Evolutionary conservation across 768 basidiomycete species (phyloP), one percentile per base, ranked within the genome.

Genomic region (Symmetrospora coprosmae): DNA sequence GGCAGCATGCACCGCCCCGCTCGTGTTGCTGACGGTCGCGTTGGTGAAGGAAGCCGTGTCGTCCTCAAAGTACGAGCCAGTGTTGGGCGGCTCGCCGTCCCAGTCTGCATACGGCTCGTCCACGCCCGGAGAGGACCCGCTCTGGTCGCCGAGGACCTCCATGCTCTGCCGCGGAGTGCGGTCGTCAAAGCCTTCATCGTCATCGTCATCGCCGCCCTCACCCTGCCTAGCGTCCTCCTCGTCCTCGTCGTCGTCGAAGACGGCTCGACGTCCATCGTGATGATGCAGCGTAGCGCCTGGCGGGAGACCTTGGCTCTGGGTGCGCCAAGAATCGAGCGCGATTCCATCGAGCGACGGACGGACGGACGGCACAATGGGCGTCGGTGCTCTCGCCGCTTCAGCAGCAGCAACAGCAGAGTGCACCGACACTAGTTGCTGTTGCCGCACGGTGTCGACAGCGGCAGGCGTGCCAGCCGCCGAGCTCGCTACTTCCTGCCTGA

Each of bases 181-280:
- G 9, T 75, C 75, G 28, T 78, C 79, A 37, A 81, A 69, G 50
- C 72, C 75, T 45, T 76, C 72, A 55, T 73, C 73, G 64, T 80
- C 79, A 46, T 83, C 68, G 8, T 59, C 78, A 78, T 86, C 87
- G 31, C 80, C 74, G 60, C 85, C 85, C 70, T 84, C 83, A 52
- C 82, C 82, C 5, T n/a, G n/a, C n/a, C 77, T 78, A n/a, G 41
- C 50, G 17, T 79, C 80, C 19, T 77, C 79, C 45, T 73, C 77
- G 39, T 81, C 79, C 38, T 80, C 78, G 50, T 81, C 67, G 46
- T 21, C 43, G 43, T 25, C 27, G 43, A 46, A 19, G 13, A 19
- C 38, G n/a, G n/a, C n/a, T n/a, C n/a, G n/a, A n/a, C n/a, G n/a
- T n/a, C n/a, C n/a, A n/a, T n/a, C n/a, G n/a, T n/a, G n/a, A n/a